Evolutionary conservation across 108 stramenopile species (phyloP).

Genomic region (Seminavis robusta): DNA sequence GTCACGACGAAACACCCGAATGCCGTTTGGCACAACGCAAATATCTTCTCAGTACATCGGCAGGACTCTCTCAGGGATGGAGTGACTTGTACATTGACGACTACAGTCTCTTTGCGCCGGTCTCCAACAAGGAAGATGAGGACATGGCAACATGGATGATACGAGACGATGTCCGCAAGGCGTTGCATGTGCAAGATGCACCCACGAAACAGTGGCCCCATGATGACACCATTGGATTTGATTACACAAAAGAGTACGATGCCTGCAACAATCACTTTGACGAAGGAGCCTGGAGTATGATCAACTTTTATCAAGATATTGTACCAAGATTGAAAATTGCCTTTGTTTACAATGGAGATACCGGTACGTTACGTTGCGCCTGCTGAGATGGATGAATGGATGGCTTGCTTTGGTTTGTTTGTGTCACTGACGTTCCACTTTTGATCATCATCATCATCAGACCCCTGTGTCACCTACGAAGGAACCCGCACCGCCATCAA

Average conservation of each 20-base stretch:
- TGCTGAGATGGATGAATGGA: too few species aligned
- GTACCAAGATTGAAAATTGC: slow-evolving; percentile 39
- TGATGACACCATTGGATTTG: slow-evolving; percentile 44
- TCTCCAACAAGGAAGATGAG: slow-evolving; percentile 36
- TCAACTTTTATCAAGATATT: slow-evolving; percentile 57
- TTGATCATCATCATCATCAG: too few species aligned
- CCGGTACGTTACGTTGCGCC: too few species aligned
- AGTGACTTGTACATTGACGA: slow-evolving; percentile 58
- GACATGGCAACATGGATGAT: slow-evolving; percentile 50
- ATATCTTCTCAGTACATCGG: slow-evolving; percentile 38
- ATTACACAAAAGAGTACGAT: slow-evolving; percentile 56
- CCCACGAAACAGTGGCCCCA: slow-evolving; percentile 47
- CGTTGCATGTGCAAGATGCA: slow-evolving; percentile 50
- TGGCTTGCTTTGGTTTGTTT: not conserved
- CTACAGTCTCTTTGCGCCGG: slow-evolving; percentile 49
- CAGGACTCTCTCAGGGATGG: slow-evolving; percentile 59
- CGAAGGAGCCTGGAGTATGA: slow-evolving; percentile 35
- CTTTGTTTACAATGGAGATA: slow-evolving; percentile 68
- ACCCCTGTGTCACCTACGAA: slow-evolving; percentile 72
- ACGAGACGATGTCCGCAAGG: slow-evolving; percentile 47
- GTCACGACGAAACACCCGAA: slow-evolving; percentile 13
- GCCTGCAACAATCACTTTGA: slow-evolving; percentile 49
- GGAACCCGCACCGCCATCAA: slow-evolving; percentile 61
- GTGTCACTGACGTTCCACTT: not conserved
- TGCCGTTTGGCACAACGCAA: slow-evolving; percentile 57